Percentiles rank a stretch among this genome's conserved stretches.
phyloP scores from a whole-genome alignment of 2,329 filamentous ascomycete genomes.

The Fusarium annulatum region DNA sequence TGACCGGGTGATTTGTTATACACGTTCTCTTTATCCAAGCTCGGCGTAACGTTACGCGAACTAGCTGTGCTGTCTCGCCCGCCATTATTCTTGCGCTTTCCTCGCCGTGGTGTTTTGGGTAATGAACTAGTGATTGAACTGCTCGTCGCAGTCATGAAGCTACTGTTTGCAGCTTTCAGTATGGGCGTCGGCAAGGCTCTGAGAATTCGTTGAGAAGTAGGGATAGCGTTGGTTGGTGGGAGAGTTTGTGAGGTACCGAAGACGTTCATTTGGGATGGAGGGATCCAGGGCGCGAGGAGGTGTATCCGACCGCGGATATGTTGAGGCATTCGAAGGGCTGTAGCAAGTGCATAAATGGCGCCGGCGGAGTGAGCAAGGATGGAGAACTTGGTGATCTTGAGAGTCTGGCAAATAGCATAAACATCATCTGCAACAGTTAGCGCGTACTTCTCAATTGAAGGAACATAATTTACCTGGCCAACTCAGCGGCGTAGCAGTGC shows the following conservation, averaged over 20 bases:
- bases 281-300: conserved; percentile 95
- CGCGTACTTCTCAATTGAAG: fast-evolving
- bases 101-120: conserved; percentile 71
- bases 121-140: conserved; percentile 84
- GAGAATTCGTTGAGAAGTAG: conserved; percentile 90
- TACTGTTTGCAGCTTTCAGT: conserved; percentile 93
- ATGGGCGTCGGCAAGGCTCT: conserved; percentile 90
- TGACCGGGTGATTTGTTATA: conserved; percentile 44
- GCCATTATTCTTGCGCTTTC: conserved; percentile 67
- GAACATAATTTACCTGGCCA: conserved; percentile 80
- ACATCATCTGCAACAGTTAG: conserved; percentile 72
- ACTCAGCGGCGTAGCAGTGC: conserved; percentile 84
- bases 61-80: conserved; percentile 51
- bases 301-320: conserved; percentile 95
- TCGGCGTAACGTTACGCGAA: conserved; percentile 51
- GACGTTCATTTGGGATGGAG: conserved; percentile 89
- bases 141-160: conserved; percentile 92
- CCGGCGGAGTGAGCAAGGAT: conserved; percentile 96
- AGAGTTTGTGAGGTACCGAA: conserved; percentile 78
- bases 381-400: conserved; percentile 96
- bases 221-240: conserved; percentile 85
- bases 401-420: conserved; percentile 88
- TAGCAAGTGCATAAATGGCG: conserved; percentile 97
- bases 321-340: conserved; percentile 93
- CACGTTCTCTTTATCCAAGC: conserved; percentile 64